Conservation (phyloP, 1,139 yeast species). For the Yamadazyma songkhlaensis region DNA sequence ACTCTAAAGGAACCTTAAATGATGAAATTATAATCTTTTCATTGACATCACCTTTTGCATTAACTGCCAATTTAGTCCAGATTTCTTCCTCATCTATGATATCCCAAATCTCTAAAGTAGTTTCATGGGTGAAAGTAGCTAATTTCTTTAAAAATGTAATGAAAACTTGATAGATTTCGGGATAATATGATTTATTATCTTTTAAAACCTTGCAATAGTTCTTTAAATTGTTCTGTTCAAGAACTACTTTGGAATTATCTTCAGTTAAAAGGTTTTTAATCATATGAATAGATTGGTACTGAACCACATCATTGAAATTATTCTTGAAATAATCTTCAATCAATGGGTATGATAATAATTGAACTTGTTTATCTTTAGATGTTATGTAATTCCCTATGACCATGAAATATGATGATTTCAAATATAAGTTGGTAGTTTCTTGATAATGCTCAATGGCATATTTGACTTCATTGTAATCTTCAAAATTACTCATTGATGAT, state of each 20-base stretch:
- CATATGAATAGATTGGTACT: constrained; percentile 38
- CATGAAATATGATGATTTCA: constrained; percentile 27
- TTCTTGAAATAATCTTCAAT: constrained; percentile 20
- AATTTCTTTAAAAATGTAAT: constrained; percentile 32
- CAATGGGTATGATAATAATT: constrained; percentile 19
- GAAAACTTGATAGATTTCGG: constrained; percentile 28
- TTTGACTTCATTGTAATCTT: constrained; percentile 10
- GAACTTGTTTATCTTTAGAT: constrained; percentile 16
- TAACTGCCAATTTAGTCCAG: constrained; percentile 7
- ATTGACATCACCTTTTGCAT: constrained; percentile 6
- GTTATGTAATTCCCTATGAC: constrained; percentile 36
- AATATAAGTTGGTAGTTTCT: constrained; percentile 22
- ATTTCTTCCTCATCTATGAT: constrained; percentile 11
- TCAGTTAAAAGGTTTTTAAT: constrained; percentile 27
- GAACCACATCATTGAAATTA: constrained; percentile 34
- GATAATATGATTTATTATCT: constrained; percentile 38
- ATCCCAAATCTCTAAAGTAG: constrained; percentile 20
- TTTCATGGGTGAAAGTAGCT: constrained; percentile 13
- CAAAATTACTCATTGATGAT: constrained; percentile 25
- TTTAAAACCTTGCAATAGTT: constrained; percentile 26
- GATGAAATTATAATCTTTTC: constrained; percentile 6
- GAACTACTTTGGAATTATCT: constrained; percentile 12
- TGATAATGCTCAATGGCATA: constrained; percentile 6
- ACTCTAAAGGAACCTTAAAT: constrained; percentile 14
- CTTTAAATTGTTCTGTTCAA: constrained; percentile 13